These are phyloP conservation scores for Wallemia mellicola DNA, from an alignment of 1,284 basidiomycete species.

Conservation along the genomic window DNA sequence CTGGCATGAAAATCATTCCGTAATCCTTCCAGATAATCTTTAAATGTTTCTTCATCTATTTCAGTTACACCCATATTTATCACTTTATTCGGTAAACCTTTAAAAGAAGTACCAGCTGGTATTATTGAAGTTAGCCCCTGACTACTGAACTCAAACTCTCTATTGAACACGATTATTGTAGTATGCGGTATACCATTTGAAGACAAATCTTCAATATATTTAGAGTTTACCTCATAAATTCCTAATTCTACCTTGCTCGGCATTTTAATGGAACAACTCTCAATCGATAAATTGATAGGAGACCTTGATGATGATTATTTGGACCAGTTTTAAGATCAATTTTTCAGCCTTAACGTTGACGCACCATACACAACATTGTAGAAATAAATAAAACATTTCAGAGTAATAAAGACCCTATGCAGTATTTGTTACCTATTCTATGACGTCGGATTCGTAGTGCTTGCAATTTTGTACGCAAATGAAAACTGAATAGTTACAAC, in stretches of 20 bases:
- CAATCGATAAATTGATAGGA: no score
- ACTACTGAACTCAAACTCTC: constrained; percentile 7
- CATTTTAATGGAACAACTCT: no score
- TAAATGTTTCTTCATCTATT: not conserved
- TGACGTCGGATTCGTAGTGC: no score
- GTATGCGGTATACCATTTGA: constrained; percentile 6
- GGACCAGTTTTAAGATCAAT: no score
- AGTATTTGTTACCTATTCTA: no score
- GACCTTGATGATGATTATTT: no score
- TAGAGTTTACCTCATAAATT: not conserved
- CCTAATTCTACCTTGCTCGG: not conserved
- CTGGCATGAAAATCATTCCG: not conserved
- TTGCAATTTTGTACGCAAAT: no score
- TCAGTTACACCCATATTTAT: not conserved
- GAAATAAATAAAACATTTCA: no score
- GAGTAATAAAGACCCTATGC: no score
- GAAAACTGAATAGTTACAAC: no score
- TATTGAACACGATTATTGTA: constrained; percentile 9
- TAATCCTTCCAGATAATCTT: not conserved
- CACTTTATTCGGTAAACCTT: not conserved
- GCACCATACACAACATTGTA: no score
- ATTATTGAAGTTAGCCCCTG: not conserved
- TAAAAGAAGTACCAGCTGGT: not conserved
- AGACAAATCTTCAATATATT: constrained; percentile 3
- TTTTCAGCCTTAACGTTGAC: no score